These are phyloP conservation scores for Austroboletus rostrupii DNA, from an alignment of 1,284 basidiomycete species.

Conservation along the genomic window DNA sequence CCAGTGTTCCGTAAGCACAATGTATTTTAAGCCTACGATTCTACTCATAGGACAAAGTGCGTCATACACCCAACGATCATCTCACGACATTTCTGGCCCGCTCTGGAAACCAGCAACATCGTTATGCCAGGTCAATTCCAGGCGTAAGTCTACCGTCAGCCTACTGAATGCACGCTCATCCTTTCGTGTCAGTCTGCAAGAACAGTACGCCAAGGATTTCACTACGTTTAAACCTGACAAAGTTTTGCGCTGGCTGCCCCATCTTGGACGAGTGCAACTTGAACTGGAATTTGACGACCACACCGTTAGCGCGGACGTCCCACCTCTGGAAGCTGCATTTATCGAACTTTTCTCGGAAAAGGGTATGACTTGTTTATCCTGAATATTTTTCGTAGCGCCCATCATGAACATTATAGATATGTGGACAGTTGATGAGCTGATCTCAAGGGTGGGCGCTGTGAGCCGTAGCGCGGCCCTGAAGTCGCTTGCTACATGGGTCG, in stretches of 20 bases:
- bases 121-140: constrained; percentile 81
- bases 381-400: neutral
- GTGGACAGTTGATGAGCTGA: constrained; percentile 69
- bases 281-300: constrained; percentile 81
- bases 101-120: constrained; percentile 69
- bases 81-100: constrained; percentile 91
- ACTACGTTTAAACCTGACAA: constrained; percentile 86
- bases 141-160: constrained; percentile 44
- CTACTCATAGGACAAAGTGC: constrained; percentile 21
- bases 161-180: constrained; percentile 4
- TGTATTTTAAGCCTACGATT: neutral
- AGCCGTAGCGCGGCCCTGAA: constrained; percentile 63
- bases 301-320: constrained; percentile 69
- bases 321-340: constrained; percentile 84
- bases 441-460: constrained; percentile 57
- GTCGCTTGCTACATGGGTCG: constrained; percentile 80
- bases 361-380: constrained; percentile 34
- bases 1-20: constrained; percentile 52
- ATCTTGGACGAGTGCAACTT: constrained; percentile 78
- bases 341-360: constrained; percentile 81
- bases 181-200: constrained; percentile 54
- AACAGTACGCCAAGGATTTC: constrained; percentile 74
- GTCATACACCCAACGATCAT: constrained; percentile 83
- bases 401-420: constrained; percentile 41
- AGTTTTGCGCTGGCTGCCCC: constrained; percentile 79